Evolutionary conservation across 2,329 filamentous ascomycete species (phyloP).

Genomic region (Atkinsonella texensis): DNA sequence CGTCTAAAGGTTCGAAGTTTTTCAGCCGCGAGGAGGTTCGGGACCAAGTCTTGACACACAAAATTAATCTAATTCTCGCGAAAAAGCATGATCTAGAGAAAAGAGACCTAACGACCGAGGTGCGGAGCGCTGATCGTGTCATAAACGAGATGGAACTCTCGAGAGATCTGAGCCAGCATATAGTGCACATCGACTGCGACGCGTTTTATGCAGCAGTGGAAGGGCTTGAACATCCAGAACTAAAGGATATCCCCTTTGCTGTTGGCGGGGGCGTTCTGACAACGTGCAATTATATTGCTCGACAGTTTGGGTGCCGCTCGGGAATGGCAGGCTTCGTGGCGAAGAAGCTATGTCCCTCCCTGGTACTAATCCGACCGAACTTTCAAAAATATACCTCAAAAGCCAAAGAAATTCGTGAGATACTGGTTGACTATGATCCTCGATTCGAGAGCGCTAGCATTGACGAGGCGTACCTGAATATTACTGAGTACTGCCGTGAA

Average conservation of each 20-base stretch:
- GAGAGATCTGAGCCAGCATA: slow-evolving; percentile 69
- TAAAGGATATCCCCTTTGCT: slow-evolving; percentile 79
- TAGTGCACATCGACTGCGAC: slow-evolving; percentile 93
- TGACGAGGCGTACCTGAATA: slow-evolving; percentile 92
- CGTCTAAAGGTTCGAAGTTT: slow-evolving; percentile 91
- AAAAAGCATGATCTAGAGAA: slow-evolving; percentile 67
- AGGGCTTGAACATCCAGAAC: slow-evolving; percentile 68
- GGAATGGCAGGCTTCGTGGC: slow-evolving; percentile 97
- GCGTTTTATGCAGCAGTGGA: slow-evolving; percentile 96
- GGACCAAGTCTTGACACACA: slow-evolving; percentile 72
- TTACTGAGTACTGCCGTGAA: slow-evolving; percentile 70
- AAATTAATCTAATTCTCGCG: slow-evolving; percentile 67
- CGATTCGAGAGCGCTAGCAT: slow-evolving; percentile 89
- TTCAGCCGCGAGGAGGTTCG: slow-evolving; percentile 82
- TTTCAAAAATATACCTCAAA: slow-evolving; percentile 88
- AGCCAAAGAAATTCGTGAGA: slow-evolving; percentile 71
- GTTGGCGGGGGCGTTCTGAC: slow-evolving; percentile 61
- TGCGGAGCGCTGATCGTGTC: slow-evolving; percentile 67
- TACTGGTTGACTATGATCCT: slow-evolving; percentile 79
- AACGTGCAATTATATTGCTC: slow-evolving; percentile 75
- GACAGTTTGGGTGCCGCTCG: slow-evolving; percentile 80
- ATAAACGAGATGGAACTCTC: slow-evolving; percentile 67
- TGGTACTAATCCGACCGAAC: slow-evolving; percentile 73
- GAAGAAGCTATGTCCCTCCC: slow-evolving; percentile 79
- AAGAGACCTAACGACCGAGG: slow-evolving; percentile 59